Base-by-base conservation (phyloP, 1,284 basidiomycete species). In the Rhodotorula glutinis region DNA sequence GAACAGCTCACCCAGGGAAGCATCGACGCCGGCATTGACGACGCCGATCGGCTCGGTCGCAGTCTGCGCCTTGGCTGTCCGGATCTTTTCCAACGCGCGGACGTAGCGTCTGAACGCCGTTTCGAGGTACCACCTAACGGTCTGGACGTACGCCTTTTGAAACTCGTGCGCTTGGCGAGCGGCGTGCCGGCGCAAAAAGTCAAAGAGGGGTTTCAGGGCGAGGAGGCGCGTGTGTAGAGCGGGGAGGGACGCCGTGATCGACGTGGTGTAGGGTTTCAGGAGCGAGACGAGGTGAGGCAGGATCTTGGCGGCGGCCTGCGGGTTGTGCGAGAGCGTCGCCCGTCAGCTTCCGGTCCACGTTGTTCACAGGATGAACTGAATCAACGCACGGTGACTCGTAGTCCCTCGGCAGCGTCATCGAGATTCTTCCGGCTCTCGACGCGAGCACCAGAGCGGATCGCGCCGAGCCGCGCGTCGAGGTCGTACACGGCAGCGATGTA, bases 41-140 rank as follows among this genome's bases (percentile, higher is more conserved):
- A 78, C 79, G 8, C 75, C 72, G 9, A 76, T 67, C 51, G 53
- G 43, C 59, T 76, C 74, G 25, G 23, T 29, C 33, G 17, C 23
- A 25, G 1, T 53, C 17, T 21, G 47, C 4, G 47, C n/a, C 11
- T 41, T 14, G 58, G 80, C 74, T 57, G 89, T 87, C 82, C 89
- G 89, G 55, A 96, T 84, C 79, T 83, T 86, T 30, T 86, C 85
- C 54, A 98, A 81, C 74, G 87, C 88, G 41, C 96, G 83, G 38
- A 88, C 84, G 77, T 98, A 99, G 57, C 96, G 82, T 66, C 96
- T 82, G 77, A 98, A 94, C 0, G 89, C 92, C 23, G 96, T 98
- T 79, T 99, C 96, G 71, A 93, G 98, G 78, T 97, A 99, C 25
- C 91, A 85, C 27, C 93, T 85, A 7, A 91, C 89, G 17, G 90